Evolutionary conservation across 345 rosid genomes (phyloP).

Genomic region (Cardamine chenopodiifolia): DNA sequence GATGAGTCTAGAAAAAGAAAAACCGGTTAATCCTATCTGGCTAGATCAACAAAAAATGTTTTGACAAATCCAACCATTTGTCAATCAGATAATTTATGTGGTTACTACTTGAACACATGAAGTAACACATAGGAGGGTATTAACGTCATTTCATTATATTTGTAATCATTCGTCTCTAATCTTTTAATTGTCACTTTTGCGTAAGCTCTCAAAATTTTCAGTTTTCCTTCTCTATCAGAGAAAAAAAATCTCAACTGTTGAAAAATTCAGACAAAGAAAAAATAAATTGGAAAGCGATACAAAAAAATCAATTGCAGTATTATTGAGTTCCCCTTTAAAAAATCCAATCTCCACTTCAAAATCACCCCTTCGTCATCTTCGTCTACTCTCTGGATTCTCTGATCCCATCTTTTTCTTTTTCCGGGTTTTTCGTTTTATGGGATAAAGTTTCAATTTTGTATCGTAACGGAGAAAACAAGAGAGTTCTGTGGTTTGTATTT

Average conservation of each 20-base stretch:
- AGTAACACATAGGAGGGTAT: not conserved
- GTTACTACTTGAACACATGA: not conserved
- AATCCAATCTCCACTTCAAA: not conserved
- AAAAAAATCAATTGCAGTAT: not conserved
- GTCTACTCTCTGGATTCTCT: not conserved
- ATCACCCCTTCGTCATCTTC: slow-evolving; percentile 1
- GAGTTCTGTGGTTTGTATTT: not conserved
- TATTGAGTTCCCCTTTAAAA: not conserved
- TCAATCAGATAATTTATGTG: not conserved
- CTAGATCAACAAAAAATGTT: not conserved
- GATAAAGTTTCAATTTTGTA: not conserved
- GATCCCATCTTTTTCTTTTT: not conserved
- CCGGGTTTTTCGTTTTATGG: slow-evolving; percentile 34
- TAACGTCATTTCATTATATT: not conserved
- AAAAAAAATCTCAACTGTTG: not conserved
- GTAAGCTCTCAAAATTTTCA: not conserved
- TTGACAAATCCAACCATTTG: not conserved
- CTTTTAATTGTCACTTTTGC: slow-evolving; percentile 7
- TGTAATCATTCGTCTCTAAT: slow-evolving; percentile 15
- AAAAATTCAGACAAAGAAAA: not conserved
- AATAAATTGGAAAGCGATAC: not conserved
- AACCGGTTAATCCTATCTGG: not conserved
- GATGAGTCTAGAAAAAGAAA: not conserved
- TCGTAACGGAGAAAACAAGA: slow-evolving; percentile 32
- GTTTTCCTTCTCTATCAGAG: slow-evolving; percentile 6